Base-by-base conservation (phyloP, 2,329 filamentous ascomycete genomes). In the Beauveria scarabaeidicola region DNA sequence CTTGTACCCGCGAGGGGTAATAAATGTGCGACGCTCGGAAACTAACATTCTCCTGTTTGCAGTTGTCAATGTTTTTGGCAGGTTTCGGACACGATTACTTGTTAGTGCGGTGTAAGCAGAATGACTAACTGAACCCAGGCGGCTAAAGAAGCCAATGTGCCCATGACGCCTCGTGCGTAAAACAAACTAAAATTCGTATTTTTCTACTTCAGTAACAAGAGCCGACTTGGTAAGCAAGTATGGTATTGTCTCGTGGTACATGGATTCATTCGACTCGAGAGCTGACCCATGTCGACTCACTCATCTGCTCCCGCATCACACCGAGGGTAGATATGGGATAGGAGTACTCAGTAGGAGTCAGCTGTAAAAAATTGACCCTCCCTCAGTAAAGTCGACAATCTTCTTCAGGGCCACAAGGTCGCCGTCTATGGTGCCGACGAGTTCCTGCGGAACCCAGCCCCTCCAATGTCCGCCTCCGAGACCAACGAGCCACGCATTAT, bases 1-100 rank as follows among this genome's bases (percentile, higher is more conserved):
- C 3, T 25, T 57, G 53, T 67, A 67, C 19, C 65, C 64, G 9
- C 58, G 63, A 0, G 17, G 48, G 23, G 64, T 54, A 7, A 40
- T 27, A 36, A 69, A 70, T 9, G 51, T 58, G 19, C 32, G 36
- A 17, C 56, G 56, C n/a, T 58, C 56, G 8, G 46, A 44, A 15
- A 58, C 5, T 1, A 50, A 5, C 54, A 57, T 57, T 9, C 6
- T 57, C 5, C 1, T 29, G 15, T 21, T 11, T 0, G 8, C 6
- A 21, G 9, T 4, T 23, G 52, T 15, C 8, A 2, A 47, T 38
- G 41, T 38, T 38, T 21, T 47, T 17, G 52, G 25, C 27, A 38
- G 9, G 29, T 43, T 38, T 25, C 8, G 1, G 25, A 15, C 10
- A 23, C 7, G 23, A 6, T 17, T 9, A 13, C 29, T 44, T 44